Base-by-base conservation (phyloP, 2,329 filamentous ascomycete species). In the Fusarium foetens region DNA sequence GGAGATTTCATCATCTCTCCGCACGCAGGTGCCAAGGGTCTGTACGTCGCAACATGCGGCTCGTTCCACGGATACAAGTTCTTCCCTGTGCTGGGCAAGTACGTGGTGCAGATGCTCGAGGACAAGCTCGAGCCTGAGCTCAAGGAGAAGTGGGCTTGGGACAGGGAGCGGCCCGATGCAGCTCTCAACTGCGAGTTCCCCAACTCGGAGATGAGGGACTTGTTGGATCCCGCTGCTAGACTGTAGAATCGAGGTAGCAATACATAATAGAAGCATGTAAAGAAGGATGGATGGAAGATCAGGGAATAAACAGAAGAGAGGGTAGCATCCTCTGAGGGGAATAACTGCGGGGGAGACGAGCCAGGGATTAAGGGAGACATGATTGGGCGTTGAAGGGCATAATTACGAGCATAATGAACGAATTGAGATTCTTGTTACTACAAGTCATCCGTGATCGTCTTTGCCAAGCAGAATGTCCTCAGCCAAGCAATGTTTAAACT, bases 31-130 rank as follows among this genome's bases (percentile, higher is more conserved):
- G 86, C 76, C 25, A 77, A 77, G 52, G 89, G 89, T 27, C 80
- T 93, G 1, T 92, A 87, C 72, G 75, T 93, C 4, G 90, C 90
- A 0, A 89, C 88, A 0, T 90, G 89, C 17, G 90, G 90, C 11
- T 91, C 89, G 1, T 91, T 92, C 73, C 90, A 93, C 79, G 87
- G 88, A 21, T 92, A 86, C 83, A 92, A 92, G 79, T 92, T 93
- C 79, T 85, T 92, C 63, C 90, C 90, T 0, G 86, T 88, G 6
- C 85, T 91, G 31, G 90, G 91, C 8, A 87, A 86, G 71, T 92
- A 92, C 72, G 83, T 90, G 33, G 77, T 85, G n/a, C 85, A 88
- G 73, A 87, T 87, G 89, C 79, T 84, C 33, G 86, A 85, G 72
- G 85, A 79, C 17, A 70, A 79, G 19, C 77, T 90, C 23, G 78